Conservation (phyloP, 768 basidiomycete genomes). For the Tephrocybe sp. region DNA sequence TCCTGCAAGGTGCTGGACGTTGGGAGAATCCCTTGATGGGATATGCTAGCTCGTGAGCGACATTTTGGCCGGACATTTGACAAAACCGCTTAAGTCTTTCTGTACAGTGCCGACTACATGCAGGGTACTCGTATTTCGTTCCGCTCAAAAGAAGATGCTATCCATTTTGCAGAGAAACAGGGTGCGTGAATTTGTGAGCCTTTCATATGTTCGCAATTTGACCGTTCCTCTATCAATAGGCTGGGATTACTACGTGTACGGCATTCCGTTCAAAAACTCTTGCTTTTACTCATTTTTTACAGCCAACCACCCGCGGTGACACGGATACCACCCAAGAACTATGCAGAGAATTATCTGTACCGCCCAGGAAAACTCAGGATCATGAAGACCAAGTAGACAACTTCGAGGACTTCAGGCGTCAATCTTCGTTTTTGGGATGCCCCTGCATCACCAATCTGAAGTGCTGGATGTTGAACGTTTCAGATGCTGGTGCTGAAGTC, state of each 20-base stretch:
- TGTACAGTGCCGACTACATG: constrained; percentile 86
- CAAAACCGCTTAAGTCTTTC: background rate
- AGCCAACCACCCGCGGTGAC: constrained; percentile 61
- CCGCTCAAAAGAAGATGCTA: constrained; percentile 83
- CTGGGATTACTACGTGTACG: constrained; percentile 91
- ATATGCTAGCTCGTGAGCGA: constrained; percentile 88
- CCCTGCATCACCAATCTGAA: too few species aligned
- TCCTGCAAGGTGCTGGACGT: constrained; percentile 80
- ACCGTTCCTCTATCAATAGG: constrained; percentile 42
- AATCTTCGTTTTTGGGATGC: too few species aligned
- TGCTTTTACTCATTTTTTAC: constrained; percentile 15
- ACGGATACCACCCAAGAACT: constrained; percentile 82
- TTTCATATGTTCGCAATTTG: constrained; percentile 5
- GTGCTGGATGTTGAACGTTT: too few species aligned
- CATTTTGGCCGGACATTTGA: background rate
- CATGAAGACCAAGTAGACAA: constrained; percentile 82
- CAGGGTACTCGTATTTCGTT: constrained; percentile 86
- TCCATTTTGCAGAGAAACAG: constrained; percentile 97
- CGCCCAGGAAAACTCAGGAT: constrained; percentile 76
- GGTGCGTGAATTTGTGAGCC: constrained; percentile 43
- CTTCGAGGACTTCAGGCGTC: background rate
- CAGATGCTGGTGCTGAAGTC: too few species aligned
- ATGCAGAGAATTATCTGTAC: constrained; percentile 90
- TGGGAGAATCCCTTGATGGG: constrained; percentile 99
- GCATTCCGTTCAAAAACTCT: constrained; percentile 17